These are phyloP conservation scores for Colletotrichum euphorbiae DNA, from an alignment of 2,329 filamentous ascomycete species.

Conservation along the genomic window DNA sequence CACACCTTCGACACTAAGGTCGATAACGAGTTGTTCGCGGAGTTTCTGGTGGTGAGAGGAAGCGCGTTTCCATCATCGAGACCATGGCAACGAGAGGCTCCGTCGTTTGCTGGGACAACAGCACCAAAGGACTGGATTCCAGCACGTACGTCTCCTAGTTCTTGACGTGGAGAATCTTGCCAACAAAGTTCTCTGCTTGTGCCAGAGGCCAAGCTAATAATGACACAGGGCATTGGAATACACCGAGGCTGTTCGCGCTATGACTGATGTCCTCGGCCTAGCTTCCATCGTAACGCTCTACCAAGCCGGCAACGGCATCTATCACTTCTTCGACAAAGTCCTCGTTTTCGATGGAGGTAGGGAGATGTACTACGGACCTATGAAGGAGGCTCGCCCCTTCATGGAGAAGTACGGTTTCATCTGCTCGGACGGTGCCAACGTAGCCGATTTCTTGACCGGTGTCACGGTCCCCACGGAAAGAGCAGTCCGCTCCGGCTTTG, in stretches of 20 bases:
- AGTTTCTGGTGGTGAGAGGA: constrained; percentile 75
- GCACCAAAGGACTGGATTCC: constrained; percentile 73
- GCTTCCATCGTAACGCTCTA: constrained; percentile 74
- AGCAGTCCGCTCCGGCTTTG: constrained; percentile 60
- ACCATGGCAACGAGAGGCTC: constrained; percentile 67
- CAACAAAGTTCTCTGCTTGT: too few relatives aligned
- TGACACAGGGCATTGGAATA: constrained; percentile 65
- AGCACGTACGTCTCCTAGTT: constrained; percentile 58
- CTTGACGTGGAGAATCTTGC: background rate
- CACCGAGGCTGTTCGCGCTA: constrained; percentile 68
- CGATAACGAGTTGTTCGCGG: constrained; percentile 74
- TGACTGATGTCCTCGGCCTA: constrained; percentile 72
- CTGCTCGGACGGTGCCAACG: constrained; percentile 70
- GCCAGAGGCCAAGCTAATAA: background rate
- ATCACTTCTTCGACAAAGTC: constrained; percentile 77
- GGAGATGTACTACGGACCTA: constrained; percentile 73
- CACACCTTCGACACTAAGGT: constrained; percentile 75
- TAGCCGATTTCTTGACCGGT: constrained; percentile 74
- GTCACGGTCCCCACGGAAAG: constrained; percentile 77
- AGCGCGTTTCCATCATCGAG: constrained; percentile 77
- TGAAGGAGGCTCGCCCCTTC: constrained; percentile 68
- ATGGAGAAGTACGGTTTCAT: constrained; percentile 74
- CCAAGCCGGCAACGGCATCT: constrained; percentile 77
- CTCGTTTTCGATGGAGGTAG: constrained; percentile 75
- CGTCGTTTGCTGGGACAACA: constrained; percentile 76